A percentile compares a stretch with the other conserved stretches of the same genome.
Evolutionary conservation across 441 rosid species (phyloP).

Genomic region (Bruguiera hainesii): DNA sequence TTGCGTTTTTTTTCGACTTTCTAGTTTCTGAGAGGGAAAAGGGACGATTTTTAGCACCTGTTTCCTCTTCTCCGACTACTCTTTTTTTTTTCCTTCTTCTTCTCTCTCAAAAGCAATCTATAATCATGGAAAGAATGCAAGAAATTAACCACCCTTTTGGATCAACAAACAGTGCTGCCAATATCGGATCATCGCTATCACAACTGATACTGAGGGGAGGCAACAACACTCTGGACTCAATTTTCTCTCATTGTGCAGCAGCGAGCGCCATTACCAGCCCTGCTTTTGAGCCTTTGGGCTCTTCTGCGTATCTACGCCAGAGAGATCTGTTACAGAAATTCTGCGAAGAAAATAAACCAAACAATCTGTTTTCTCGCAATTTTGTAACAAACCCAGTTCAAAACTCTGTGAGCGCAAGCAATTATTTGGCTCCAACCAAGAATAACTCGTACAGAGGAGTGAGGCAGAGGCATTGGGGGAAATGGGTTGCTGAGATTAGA

Average conservation of each 20-base stretch:
- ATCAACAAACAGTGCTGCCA: constrained; percentile 19
- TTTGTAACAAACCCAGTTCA: constrained; percentile 23
- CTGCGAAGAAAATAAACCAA: constrained; percentile 37
- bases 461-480: constrained; percentile 95
- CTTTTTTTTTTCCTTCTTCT: too few relatives aligned
- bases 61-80: constrained; percentile 6
- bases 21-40: constrained; percentile 12
- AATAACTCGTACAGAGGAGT: constrained; percentile 93
- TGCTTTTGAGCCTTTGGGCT: constrained; percentile 50
- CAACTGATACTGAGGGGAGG: constrained; percentile 74
- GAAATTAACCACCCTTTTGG: constrained; percentile 26
- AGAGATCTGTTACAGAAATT: constrained; percentile 69
- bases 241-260: constrained; percentile 57
- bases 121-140: constrained; percentile 38
- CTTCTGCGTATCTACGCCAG: constrained; percentile 80
- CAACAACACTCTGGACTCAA: constrained; percentile 67
- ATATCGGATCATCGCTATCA: constrained; percentile 57
- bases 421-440: constrained; percentile 35
- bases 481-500: constrained; percentile 97
- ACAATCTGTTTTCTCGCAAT: constrained; percentile 12
- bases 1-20: not conserved
- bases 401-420: constrained; percentile 23
- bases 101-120: not conserved
- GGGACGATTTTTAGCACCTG: constrained; percentile 20
- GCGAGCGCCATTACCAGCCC: constrained; percentile 15